Base-by-base conservation (phyloP, 768 basidiomycete species). In the Lactifluus rugatus region DNA sequence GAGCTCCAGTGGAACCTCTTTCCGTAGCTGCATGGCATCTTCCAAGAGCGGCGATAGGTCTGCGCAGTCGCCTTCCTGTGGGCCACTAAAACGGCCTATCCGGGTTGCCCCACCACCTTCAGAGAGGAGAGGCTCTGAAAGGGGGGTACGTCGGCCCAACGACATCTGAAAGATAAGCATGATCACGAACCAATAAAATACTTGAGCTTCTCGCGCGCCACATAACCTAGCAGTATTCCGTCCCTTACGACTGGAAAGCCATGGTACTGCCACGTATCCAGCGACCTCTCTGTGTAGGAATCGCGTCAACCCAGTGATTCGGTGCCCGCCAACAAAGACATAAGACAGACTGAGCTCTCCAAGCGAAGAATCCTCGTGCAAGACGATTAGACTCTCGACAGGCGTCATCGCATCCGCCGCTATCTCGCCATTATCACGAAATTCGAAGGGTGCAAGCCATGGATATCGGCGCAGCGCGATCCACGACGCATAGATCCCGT, bases 401-500 rank as follows among this genome's bases (percentile, higher is more conserved):
- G 80, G 74, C 50, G 76, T 81, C 85, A 87, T 86, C 52, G 82
- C 70, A 39, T 76, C 74, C 9, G 76, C 81, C 7, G 81, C 85
- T 6, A 78, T 81, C 64, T 82, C 80, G 25, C 84, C 83, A 32
- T 74, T 72, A 67, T 88, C 86, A 45, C 80, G 78, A 68, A 82
- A 84, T 61, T 85, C 81, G 25, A 77, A 72, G 19, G 81, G 78
- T 13, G 84, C 79, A 4, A 88, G 75, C 83, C 84, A 87, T 2
- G 85, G 83, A 65, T 87, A 87, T 32, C 76, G 75, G 56, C 79
- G 75, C 76, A 87, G 78, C 10, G 84, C 80, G 55, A 87, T 87
- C 85, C 85, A 87, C 17, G 78, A 79, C 28, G 81, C 70, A 65
- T 87, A 88, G 47, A 86, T 85, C 16, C 84, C 84, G 60, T 84